Base-by-base conservation (phyloP, 164 flowering plant species). In the Paratinospora sagittata region DNA sequence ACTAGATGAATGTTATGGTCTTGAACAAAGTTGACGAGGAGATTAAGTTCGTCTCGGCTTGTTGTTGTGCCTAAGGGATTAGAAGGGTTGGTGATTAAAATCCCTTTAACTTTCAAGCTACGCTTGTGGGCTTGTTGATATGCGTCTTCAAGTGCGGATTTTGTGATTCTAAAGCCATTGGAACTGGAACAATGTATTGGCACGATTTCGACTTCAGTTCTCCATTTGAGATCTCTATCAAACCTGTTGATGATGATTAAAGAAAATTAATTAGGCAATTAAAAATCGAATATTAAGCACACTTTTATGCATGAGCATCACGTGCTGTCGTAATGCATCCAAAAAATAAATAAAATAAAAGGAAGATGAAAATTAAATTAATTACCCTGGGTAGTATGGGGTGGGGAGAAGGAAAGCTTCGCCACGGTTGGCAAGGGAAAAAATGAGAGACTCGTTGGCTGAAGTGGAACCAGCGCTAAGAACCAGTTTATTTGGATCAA, bases 391-490 rank as follows among this genome's bases (percentile, higher is more conserved):
- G 43, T 84, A 84, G 71, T 84, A 84, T 21, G 85, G 87, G 11
- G 83, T 75, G 2, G 87, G 84, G 27, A 84, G 61, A 64, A 84
- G 84, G 68, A 84, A 76, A 9, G 84, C 87, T 34, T 84, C 85
- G 60, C 85, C 85, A 2, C 81, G 81, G 45, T 84, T 75, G 64
- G 85, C 87, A 9, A 84, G 77, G 68, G 84, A 81, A 68, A 84
- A 84, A 72, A 84, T 81, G 52, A 84, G 84, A 37, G 76, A 78
- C 67, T 84, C 87, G 36, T 83, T 84, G 6, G 87, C 85, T 16
- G 87, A 76, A 52, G 87, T 84, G 49, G 87, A 68, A 52, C 87
- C 87, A 21, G 87, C 87, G 0, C 84, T 84, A n/a, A 84, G 84
- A 26, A 84, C 87, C 1, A 84, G 78, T 27, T 81, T 84, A 65